Evolutionary conservation across 2,329 filamentous ascomycete species (phyloP).

Genomic region (Sporothrix curviconia): DNA sequence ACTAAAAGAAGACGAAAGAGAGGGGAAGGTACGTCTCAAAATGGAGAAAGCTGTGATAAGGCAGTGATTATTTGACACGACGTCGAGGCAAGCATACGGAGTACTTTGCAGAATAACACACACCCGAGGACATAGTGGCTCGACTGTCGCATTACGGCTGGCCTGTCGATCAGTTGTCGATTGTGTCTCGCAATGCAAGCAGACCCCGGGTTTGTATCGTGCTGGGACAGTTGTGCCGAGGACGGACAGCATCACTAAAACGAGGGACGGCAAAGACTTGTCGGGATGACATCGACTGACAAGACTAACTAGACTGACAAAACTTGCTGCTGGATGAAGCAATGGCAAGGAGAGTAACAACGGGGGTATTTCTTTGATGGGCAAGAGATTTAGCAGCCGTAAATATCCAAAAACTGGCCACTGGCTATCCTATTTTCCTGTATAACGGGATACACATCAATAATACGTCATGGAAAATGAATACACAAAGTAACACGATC

Average conservation of each 20-base stretch:
- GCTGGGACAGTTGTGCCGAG: not conserved
- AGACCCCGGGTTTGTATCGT: conserved; percentile 6
- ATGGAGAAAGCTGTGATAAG: too few species aligned
- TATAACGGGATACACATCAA: too few species aligned
- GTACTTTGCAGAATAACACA: not conserved
- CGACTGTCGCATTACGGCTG: conserved; percentile 4
- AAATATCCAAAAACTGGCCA: too few species aligned
- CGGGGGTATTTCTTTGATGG: too few species aligned
- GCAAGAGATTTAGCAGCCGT: too few species aligned
- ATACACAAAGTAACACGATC: too few species aligned
- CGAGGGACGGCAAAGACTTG: not conserved
- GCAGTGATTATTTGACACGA: not conserved
- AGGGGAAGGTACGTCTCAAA: not conserved
- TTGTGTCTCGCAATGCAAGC: conserved; percentile 11
- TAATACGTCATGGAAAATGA: too few species aligned
- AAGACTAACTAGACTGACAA: too few species aligned
- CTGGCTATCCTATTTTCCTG: too few species aligned
- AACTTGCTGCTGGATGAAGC: too few species aligned
- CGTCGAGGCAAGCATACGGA: not conserved
- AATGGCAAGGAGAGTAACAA: too few species aligned
- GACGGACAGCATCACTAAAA: not conserved
- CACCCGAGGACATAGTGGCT: not conserved
- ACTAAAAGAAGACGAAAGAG: not conserved
- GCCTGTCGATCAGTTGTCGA: conserved; percentile 5
- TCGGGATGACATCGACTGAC: too few species aligned